Evolutionary conservation across 768 basidiomycete species (phyloP), one percentile per base, ranked within the genome.

Genomic region (Mrakia gelida): DNA sequence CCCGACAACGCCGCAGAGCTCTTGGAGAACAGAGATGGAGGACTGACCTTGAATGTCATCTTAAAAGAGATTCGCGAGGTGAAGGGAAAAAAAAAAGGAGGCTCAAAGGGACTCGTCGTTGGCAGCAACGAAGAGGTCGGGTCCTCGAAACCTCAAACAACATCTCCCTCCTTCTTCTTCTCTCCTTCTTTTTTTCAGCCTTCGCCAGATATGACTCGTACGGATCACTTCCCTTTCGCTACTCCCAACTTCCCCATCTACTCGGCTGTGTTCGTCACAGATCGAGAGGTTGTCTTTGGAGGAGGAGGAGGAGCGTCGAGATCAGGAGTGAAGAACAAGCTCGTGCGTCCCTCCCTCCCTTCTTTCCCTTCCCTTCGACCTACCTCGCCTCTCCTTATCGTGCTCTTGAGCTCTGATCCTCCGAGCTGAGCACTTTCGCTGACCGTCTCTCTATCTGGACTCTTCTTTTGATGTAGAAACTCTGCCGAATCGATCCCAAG

Each of bases 311-410:
- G 96, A 26, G 88, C 92, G 18, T 89, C 92, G 15, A 89, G 89
- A 80, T 94, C 88, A 73, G 97, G 97, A 5, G 92, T 99, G 79
- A 93, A 94, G 87, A 99, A 99, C 86, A 93, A 94, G 84, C 85
- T 99, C 80, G 96, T 93, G 80, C 82, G 92, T 86, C 23, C 38
- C 26, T 54, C 23, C 77, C 65, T 78, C 75, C 73, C 3, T 28
- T 62, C 30, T 28, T 52, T 38, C 38, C 38, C 38, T 38, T 30
- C 21, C 34, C 23, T 28, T 38, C 9, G n/a, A 28, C 32, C 15
- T 59, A 73, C 59, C 79, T 43, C 32, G 32, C 45, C 28, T 38
- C 54, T 16, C n/a, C 54, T 62, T n/a, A n/a, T n/a, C n/a, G n/a
- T n/a, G n/a, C 43, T 13, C 75, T 18, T 52, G 30, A 59, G 11